Conservation (phyloP, 257 asterid genomes). For the Capsicum pubescens region DNA sequence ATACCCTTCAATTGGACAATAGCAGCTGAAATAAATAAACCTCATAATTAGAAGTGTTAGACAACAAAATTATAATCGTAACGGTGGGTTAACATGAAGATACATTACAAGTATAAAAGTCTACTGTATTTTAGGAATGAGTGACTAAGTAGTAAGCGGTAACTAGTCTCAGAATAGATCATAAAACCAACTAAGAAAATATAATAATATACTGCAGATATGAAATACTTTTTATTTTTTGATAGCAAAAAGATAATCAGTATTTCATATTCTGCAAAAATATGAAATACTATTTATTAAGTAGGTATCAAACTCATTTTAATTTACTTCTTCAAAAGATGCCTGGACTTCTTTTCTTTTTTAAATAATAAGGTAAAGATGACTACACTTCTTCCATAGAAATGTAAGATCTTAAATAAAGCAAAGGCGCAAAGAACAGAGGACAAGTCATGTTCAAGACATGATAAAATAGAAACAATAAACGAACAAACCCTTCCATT, state of each 20-base stretch:
- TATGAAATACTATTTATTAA: conserved; percentile 11
- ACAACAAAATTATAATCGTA: background rate
- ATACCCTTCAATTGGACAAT: conserved; percentile 89
- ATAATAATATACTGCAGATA: background rate
- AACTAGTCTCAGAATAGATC: conserved; percentile 21
- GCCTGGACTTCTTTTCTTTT: background rate
- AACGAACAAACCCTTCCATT: background rate
- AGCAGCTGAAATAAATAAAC: conserved; percentile 64
- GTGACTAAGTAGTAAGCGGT: background rate
- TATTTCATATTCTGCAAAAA: background rate
- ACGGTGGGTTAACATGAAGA: conserved; percentile 9
- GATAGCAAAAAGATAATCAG: too few relatives aligned
- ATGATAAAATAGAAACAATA: background rate
- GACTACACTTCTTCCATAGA: background rate
- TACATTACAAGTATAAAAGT: conserved; percentile 21
- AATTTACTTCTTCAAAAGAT: background rate
- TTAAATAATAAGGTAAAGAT: background rate
- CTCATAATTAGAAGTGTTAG: conserved; percentile 6
- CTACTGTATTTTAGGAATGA: conserved; percentile 9
- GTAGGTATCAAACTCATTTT: background rate
- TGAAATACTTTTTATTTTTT: too few relatives aligned
- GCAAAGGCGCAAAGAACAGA: background rate
- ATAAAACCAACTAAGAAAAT: background rate
- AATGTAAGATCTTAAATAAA: conserved; percentile 21
- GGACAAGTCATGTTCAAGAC: background rate